These are phyloP conservation scores for Aspergillus texensis DNA, from an alignment of 2,329 filamentous ascomycete genomes.

Conservation along the genomic window DNA sequence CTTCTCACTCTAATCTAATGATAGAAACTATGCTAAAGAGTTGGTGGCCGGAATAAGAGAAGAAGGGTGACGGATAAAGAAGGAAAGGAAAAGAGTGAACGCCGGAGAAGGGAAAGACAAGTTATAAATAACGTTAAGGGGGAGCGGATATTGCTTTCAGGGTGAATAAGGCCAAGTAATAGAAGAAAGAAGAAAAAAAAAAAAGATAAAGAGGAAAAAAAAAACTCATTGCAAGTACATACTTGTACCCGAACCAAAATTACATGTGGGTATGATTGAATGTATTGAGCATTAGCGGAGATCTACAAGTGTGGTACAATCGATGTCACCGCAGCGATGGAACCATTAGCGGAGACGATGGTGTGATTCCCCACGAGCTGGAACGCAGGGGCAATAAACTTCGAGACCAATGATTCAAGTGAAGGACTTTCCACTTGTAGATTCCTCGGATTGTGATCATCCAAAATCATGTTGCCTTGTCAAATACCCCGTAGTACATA, in stretches of 20 bases:
- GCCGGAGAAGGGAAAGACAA: neutral
- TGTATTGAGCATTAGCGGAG: constrained; percentile 7
- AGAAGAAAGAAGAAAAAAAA: constrained; percentile 5
- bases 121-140: constrained; percentile 1
- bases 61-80: constrained; percentile 6
- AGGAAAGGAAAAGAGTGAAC: constrained; percentile 6
- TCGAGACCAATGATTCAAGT: neutral
- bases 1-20: constrained; percentile 6
- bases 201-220: constrained; percentile 18
- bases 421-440: neutral
- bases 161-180: neutral
- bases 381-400: neutral
- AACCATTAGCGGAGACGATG: constrained; percentile 27
- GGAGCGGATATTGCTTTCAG: constrained; percentile 5
- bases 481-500: neutral
- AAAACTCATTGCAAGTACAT: constrained; percentile 19
- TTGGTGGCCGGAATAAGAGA: neutral
- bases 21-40: neutral
- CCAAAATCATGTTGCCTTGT: neutral
- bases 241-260: constrained; percentile 7
- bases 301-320: constrained; percentile 11
- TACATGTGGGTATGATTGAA: neutral
- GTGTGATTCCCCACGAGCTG: constrained; percentile 22
- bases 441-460: neutral
- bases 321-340: constrained; percentile 26